phyloP scores from a whole-genome alignment of 2,329 filamentous ascomycete species.

The Sporothrix globosa region DNA sequence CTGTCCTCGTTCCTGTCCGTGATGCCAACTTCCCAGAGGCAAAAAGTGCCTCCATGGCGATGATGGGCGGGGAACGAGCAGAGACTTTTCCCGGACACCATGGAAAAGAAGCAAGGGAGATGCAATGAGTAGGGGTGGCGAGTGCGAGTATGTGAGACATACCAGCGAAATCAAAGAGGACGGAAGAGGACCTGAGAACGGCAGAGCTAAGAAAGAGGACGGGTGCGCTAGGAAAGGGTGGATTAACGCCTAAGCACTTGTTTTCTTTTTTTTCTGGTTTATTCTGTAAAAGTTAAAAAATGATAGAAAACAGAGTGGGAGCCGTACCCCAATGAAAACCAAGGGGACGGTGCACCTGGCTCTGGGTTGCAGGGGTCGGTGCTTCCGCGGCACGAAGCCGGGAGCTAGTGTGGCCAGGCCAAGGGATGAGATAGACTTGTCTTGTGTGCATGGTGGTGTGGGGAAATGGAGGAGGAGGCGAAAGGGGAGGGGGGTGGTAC shows the following conservation, averaged over 20 bases:
- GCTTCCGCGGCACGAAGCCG: constrained; percentile 8
- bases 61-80: not conserved
- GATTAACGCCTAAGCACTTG: not conserved
- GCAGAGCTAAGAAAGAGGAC: not conserved
- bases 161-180: not conserved
- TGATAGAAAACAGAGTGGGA: constrained; percentile 5
- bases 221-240: constrained; percentile 20
- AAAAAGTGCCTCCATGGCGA: not conserved
- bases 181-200: not conserved
- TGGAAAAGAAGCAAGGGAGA: constrained; percentile 12
- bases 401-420: constrained; percentile 20
- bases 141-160: constrained; percentile 4
- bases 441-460: constrained; percentile 17
- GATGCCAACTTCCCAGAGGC: not conserved
- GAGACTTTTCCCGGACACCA: not conserved
- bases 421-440: constrained; percentile 22
- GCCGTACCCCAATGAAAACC: not conserved
- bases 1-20: too few species aligned
- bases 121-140: constrained; percentile 12
- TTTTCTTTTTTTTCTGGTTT: constrained; percentile 6
- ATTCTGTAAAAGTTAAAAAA: constrained; percentile 15
- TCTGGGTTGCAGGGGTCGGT: constrained; percentile 3
- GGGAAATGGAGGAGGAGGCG: not conserved
- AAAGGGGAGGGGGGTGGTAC: not conserved
- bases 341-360: constrained; percentile 5